Evolutionary conservation across 2,329 filamentous ascomycete species (phyloP).

Genomic region (Microdochium bolleyi): DNA sequence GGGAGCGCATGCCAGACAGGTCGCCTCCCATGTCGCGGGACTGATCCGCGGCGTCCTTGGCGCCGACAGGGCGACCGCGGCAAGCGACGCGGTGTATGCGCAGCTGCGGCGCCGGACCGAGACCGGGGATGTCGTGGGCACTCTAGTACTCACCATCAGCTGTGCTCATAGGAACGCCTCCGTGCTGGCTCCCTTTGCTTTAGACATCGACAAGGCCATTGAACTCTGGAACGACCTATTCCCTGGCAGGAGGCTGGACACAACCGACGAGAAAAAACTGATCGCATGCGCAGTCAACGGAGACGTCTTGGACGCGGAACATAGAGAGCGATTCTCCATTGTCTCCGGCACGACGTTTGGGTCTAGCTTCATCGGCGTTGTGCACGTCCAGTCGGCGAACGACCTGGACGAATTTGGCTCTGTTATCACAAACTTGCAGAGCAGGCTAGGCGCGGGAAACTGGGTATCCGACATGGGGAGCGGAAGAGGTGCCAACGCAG

Average conservation of each 20-base stretch:
- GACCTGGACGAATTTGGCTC: conserved; percentile 1
- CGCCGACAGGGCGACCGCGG: conserved; percentile 2
- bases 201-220: conserved; percentile 8
- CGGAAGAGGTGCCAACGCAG: conserved; percentile 4
- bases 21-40: conserved; percentile 2
- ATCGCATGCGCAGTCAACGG: background rate
- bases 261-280: background rate
- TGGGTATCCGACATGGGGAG: conserved; percentile 1
- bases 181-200: conserved; percentile 6
- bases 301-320: background rate
- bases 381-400: conserved; percentile 6
- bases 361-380: conserved; percentile 10
- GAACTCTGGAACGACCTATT: conserved; percentile 7
- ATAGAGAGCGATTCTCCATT: conserved; percentile 4
- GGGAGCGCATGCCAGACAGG: conserved; percentile 1
- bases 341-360: conserved; percentile 9
- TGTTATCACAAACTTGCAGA: conserved; percentile 3
- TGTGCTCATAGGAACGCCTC: conserved; percentile 10
- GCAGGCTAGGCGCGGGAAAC: conserved; percentile 3
- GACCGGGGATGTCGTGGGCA: conserved; percentile 6
- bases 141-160: conserved; percentile 7
- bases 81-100: conserved; percentile 2
- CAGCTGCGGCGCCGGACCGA: conserved; percentile 5
- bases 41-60: conserved; percentile 3
- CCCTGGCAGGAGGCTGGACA: conserved; percentile 3